A percentile compares a stretch with the other conserved stretches of the same genome.
These are phyloP conservation scores for Pythium sukuiense DNA, from an alignment of 352 stramenopile species.

Conservation along the genomic window DNA sequence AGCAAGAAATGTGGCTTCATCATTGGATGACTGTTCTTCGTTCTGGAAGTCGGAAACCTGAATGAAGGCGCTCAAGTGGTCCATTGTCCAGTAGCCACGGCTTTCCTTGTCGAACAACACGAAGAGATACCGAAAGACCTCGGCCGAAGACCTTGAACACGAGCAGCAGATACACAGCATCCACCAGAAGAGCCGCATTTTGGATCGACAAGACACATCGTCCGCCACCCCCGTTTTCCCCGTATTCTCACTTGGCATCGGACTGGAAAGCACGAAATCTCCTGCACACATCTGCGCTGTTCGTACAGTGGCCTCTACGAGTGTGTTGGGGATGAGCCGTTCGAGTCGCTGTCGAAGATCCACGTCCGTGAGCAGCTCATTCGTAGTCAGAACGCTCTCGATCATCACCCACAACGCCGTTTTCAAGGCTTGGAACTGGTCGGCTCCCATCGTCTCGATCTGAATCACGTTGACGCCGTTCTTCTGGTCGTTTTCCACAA, in stretches of 20 bases:
- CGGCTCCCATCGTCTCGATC: slow-evolving; percentile 9
- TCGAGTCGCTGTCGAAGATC: slow-evolving; percentile 8
- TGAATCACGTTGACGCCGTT: slow-evolving; percentile 14
- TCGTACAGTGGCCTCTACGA: slow-evolving; percentile 4
- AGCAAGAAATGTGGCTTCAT: slow-evolving; percentile 15
- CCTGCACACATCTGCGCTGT: slow-evolving; percentile 7
- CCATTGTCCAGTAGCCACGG: slow-evolving; percentile 28
- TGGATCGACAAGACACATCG: background rate
- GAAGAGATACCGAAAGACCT: slow-evolving; percentile 44
- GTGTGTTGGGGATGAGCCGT: background rate
- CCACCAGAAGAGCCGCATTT: slow-evolving; percentile 21
- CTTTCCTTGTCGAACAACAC: slow-evolving; percentile 41
- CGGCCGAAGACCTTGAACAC: slow-evolving; percentile 23
- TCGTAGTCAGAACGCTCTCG: background rate
- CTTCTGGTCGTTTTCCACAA: background rate
- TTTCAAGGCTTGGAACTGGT: slow-evolving; percentile 25
- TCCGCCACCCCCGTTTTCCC: background rate
- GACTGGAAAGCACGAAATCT: slow-evolving; percentile 10
- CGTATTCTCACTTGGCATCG: background rate
- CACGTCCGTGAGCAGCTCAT: background rate
- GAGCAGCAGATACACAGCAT: slow-evolving; percentile 40
- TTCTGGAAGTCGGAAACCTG: slow-evolving; percentile 8
- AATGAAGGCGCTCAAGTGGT: slow-evolving; percentile 28
- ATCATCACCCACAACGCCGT: slow-evolving; percentile 1
- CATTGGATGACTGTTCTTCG: slow-evolving; percentile 8